These are phyloP conservation scores for Yamadazyma atmosphaerica DNA, from an alignment of 1,139 yeast species.

Conservation along the genomic window DNA sequence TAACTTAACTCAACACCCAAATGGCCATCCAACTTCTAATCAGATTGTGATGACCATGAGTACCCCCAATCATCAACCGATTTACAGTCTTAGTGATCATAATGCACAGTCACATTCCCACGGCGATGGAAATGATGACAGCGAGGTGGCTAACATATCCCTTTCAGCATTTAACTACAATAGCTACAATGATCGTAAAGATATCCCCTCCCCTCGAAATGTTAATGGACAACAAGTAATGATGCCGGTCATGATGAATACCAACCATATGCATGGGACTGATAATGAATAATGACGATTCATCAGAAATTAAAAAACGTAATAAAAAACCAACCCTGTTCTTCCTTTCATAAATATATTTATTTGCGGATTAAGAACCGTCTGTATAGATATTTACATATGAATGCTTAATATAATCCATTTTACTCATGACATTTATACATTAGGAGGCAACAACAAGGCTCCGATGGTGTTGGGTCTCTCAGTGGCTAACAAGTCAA, in stretches of 20 bases:
- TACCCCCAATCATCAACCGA: constrained; percentile 42
- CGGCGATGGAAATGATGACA: constrained; percentile 10
- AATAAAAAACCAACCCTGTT: too few species aligned
- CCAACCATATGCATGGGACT: not conserved
- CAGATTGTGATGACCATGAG: constrained; percentile 40
- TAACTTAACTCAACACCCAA: constrained; percentile 7
- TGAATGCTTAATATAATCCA: too few species aligned
- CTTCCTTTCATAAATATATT: too few species aligned
- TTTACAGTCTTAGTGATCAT: constrained; percentile 14
- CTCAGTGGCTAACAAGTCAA: constrained; percentile 77
- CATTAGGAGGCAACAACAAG: constrained; percentile 67
- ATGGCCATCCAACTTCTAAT: constrained; percentile 18
- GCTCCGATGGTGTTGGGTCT: constrained; percentile 73
- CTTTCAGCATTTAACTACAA: constrained; percentile 17
- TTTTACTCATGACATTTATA: not conserved
- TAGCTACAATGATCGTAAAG: constrained; percentile 7
- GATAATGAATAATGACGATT: constrained; percentile 12
- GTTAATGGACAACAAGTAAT: constrained; percentile 7
- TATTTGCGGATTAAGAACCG: too few species aligned
- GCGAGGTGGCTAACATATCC: constrained; percentile 14
- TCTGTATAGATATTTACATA: too few species aligned
- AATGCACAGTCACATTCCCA: not conserved
- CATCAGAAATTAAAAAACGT: not conserved
- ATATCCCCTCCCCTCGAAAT: constrained; percentile 7
- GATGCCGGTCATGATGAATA: constrained; percentile 8